These are phyloP conservation scores for Spergularia azorica DNA, from an alignment of 179 eudicot species.

Conservation along the genomic window DNA sequence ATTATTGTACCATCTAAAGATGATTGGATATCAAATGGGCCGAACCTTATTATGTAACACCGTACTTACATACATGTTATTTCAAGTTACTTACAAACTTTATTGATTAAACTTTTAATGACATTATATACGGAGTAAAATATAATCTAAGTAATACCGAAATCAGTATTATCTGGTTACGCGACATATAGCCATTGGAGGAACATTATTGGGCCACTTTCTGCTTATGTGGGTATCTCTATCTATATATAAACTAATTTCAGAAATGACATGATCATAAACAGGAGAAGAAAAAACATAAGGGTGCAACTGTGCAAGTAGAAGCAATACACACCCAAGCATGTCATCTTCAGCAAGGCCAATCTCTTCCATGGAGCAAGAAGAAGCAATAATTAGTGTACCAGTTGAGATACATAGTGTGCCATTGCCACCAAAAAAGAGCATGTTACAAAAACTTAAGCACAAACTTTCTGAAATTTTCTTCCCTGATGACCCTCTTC, in stretches of 20 bases:
- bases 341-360: conserved; percentile 21
- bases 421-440: conserved; percentile 58
- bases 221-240: neutral
- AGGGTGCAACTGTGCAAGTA: neutral
- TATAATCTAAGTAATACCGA: too few relatives aligned
- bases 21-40: too few relatives aligned
- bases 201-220: neutral
- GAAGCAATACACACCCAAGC: neutral
- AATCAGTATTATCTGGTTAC: too few relatives aligned
- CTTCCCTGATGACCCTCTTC: conserved; percentile 87
- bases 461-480: conserved; percentile 67
- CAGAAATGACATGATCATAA: neutral
- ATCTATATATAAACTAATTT: conserved; percentile 9
- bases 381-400: conserved; percentile 20
- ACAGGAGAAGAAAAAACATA: neutral
- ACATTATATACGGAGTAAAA: too few relatives aligned
- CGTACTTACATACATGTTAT: too few relatives aligned
- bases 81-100: too few relatives aligned
- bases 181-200: too few relatives aligned
- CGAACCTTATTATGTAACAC: too few relatives aligned
- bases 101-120: neutral
- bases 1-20: too few relatives aligned
- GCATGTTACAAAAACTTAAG: conserved; percentile 54
- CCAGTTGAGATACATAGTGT: conserved; percentile 52
- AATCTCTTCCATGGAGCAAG: conserved; percentile 13